Evolutionary conservation across 345 rosid species (phyloP).

Genomic region (Arabis alpina): DNA sequence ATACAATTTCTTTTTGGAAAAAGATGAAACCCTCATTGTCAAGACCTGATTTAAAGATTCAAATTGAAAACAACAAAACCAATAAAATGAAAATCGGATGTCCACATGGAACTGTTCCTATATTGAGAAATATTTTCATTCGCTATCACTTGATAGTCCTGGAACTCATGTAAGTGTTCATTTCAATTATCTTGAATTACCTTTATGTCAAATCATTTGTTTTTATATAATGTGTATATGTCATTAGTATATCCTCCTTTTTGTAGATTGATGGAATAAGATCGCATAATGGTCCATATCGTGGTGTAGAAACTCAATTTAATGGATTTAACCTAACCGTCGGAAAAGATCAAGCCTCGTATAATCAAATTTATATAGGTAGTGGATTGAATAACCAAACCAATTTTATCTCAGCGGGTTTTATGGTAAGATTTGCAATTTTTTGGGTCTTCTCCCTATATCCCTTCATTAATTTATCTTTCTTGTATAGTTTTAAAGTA

Average conservation of each 20-base stretch:
- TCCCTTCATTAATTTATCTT: not conserved
- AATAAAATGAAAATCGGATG: not conserved
- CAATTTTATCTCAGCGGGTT: not conserved
- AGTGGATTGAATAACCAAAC: not conserved
- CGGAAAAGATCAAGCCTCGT: not conserved
- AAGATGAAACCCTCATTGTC: slow-evolving; percentile 14
- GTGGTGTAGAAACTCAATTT: not conserved
- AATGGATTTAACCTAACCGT: not conserved
- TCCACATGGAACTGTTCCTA: slow-evolving; percentile 16
- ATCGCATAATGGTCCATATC: slow-evolving; percentile 1
- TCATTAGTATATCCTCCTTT: too few species aligned
- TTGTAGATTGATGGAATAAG: slow-evolving; percentile 19
- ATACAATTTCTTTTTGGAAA: not conserved
- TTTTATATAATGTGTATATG: not conserved
- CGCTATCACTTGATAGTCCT: too few species aligned
- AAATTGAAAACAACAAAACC: not conserved
- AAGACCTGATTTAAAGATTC: too few species aligned
- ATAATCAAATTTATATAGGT: not conserved
- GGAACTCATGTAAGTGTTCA: too few species aligned
- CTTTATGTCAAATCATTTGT: too few species aligned
- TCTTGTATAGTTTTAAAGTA: not conserved
- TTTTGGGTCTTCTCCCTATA: not conserved
- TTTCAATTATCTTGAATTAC: too few species aligned
- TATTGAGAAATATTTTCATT: not conserved
- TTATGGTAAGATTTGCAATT: not conserved